Conservation (phyloP, 805 yeast genomes). For the Wickerhamiella dianesei region DNA sequence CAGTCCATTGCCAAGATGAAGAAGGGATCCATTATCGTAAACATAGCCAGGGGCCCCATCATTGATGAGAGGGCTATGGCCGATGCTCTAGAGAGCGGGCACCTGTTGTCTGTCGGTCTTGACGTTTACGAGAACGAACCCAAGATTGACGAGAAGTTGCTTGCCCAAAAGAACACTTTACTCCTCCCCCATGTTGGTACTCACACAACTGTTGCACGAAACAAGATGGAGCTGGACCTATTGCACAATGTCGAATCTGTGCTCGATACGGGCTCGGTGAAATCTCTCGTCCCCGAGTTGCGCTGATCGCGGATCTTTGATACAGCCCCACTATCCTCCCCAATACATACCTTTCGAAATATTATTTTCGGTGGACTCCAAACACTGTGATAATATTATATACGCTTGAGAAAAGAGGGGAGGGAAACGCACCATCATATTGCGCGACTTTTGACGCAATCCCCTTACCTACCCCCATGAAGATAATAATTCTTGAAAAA, state of each 20-base stretch:
- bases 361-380: neutral
- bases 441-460: neutral
- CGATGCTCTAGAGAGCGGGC: conserved; percentile 35
- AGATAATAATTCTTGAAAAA: neutral
- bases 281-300: conserved; percentile 65
- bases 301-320: conserved; percentile 1
- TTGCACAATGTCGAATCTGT: conserved; percentile 52
- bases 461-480: neutral
- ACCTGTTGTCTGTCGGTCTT: conserved; percentile 39
- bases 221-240: conserved; percentile 68
- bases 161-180: conserved; percentile 33
- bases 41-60: conserved; percentile 51
- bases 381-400: neutral
- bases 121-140: conserved; percentile 56
- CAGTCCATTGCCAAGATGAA: conserved; percentile 37
- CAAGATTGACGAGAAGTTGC: conserved; percentile 34
- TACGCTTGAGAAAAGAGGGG: neutral
- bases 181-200: conserved; percentile 46
- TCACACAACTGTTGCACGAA: conserved; percentile 32
- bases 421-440: neutral
- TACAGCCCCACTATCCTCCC: neutral
- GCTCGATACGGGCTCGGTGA: conserved; percentile 52
- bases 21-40: conserved; percentile 39
- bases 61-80: conserved; percentile 41
- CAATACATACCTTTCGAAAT: neutral